Percentiles rank a stretch among this genome's conserved stretches.
Conservation (phyloP, 768 basidiomycete genomes). For the Mycena pura region DNA sequence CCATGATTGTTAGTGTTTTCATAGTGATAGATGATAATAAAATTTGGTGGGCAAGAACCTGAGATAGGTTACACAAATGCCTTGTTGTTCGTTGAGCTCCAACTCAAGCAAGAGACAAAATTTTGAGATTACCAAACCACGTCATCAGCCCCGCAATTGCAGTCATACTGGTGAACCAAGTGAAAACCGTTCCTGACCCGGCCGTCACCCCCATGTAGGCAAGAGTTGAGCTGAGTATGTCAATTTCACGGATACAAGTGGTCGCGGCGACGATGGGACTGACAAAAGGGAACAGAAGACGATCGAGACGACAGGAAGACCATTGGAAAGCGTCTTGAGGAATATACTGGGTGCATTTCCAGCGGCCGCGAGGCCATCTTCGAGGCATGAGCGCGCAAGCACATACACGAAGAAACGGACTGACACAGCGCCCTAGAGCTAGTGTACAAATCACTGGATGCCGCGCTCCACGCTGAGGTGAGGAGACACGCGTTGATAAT, state of each 20-base stretch:
- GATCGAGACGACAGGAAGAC: constrained; percentile 80
- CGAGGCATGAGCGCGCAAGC: background rate
- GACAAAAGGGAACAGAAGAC: constrained; percentile 68
- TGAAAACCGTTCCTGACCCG: constrained; percentile 77
- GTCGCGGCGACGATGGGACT: background rate
- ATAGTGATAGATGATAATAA: no score
- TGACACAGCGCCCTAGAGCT: constrained; percentile 85
- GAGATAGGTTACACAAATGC: constrained; percentile 76
- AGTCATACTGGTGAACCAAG: constrained; percentile 83
- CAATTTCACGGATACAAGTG: background rate
- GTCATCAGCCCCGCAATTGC: constrained; percentile 73
- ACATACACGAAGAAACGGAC: constrained; percentile 34
- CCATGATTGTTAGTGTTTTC: no score
- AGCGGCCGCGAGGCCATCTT: constrained; percentile 80
- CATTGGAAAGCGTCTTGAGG: constrained; percentile 66
- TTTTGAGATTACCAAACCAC: constrained; percentile 58
- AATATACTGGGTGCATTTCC: constrained; percentile 89
- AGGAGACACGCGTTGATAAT: constrained; percentile 84
- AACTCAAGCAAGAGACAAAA: background rate
- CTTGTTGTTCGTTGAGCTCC: background rate
- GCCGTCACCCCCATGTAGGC: constrained; percentile 80
- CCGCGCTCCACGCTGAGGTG: constrained; percentile 93
- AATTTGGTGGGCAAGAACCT: no score
- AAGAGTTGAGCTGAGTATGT: constrained; percentile 47
- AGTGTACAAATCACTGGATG: constrained; percentile 88